These are phyloP conservation scores for Ogataea siamensis DNA, from an alignment of 805 yeast species.

Conservation along the genomic window DNA sequence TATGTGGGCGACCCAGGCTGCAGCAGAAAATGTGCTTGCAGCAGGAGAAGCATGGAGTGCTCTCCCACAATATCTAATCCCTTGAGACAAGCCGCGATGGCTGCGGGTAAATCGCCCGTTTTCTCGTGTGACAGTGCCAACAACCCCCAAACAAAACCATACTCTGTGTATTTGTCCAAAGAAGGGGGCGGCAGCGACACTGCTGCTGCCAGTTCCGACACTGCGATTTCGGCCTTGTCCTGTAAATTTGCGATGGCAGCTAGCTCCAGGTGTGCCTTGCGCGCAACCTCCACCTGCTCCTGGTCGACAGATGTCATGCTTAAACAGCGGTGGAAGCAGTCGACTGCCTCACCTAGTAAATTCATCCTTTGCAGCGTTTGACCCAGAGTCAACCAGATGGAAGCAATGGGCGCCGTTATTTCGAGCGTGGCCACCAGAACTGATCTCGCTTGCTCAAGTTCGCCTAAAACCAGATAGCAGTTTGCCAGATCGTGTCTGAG, in stretches of 20 bases:
- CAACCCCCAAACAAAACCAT: conserved; percentile 52
- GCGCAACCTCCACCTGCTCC: conserved; percentile 44
- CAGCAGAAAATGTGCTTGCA: conserved; percentile 50
- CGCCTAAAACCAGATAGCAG: conserved; percentile 46
- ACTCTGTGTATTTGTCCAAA: conserved; percentile 43
- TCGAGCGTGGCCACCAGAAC: conserved; percentile 24
- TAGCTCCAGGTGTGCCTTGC: conserved; percentile 53
- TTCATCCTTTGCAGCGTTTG: conserved; percentile 46
- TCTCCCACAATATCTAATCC: conserved; percentile 46
- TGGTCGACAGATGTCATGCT: conserved; percentile 34
- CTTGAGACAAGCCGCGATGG: conserved; percentile 48
- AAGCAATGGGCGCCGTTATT: conserved; percentile 34
- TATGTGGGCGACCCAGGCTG: conserved; percentile 28
- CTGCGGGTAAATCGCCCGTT: conserved; percentile 48
- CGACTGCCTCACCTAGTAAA: conserved; percentile 44
- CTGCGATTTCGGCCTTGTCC: conserved; percentile 48
- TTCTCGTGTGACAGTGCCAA: conserved; percentile 50
- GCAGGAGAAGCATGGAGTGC: conserved; percentile 42
- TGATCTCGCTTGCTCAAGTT: conserved; percentile 51
- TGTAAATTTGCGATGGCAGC: conserved; percentile 54
- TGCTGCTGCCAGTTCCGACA: conserved; percentile 49
- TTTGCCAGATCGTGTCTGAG: conserved; percentile 52
- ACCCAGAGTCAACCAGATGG: conserved; percentile 48
- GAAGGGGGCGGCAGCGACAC: conserved; percentile 50
- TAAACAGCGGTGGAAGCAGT: conserved; percentile 45